Percentiles rank a stretch among this genome's conserved stretches.
Evolutionary conservation across 164 flowering plant genomes (phyloP).

Genomic region (Berberis thunbergii): DNA sequence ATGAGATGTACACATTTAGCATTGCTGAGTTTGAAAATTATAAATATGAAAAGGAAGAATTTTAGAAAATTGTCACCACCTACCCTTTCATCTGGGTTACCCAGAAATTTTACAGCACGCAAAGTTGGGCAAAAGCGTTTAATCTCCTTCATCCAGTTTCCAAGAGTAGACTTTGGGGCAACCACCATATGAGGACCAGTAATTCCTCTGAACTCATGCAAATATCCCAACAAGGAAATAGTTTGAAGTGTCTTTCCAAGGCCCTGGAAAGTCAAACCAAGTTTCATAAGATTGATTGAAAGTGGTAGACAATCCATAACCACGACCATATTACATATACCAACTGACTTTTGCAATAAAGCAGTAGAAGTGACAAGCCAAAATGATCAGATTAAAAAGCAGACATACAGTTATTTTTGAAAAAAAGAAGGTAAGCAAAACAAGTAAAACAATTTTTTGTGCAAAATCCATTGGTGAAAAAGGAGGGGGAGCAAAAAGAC

Average conservation of each 20-base stretch:
- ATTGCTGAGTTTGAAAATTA: background rate
- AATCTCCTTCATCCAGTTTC: slow-evolving; percentile 99
- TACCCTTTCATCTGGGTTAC: slow-evolving; percentile 98
- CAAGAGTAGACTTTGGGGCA: slow-evolving; percentile 99
- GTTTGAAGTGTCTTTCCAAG: slow-evolving; percentile 98
- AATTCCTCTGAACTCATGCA: slow-evolving; percentile 94
- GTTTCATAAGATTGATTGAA: background rate
- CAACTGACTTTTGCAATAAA: too few species aligned
- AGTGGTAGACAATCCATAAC: background rate
- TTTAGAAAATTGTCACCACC: slow-evolving; percentile 3
- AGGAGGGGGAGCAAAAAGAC: background rate
- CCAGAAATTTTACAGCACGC: slow-evolving; percentile 94
- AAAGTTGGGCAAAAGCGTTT: slow-evolving; percentile 81
- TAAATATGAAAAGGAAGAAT: background rate
- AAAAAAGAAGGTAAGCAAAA: too few species aligned
- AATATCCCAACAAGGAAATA: slow-evolving; percentile 83
- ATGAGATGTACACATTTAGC: background rate
- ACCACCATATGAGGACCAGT: slow-evolving; percentile 99
- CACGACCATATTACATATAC: too few species aligned
- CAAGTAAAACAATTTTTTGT: too few species aligned
- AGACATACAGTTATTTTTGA: too few species aligned
- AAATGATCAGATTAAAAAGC: too few species aligned
- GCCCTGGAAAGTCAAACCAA: slow-evolving; percentile 40
- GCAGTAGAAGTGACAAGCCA: too few species aligned
- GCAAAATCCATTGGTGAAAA: background rate